Evolutionary conservation across 352 stramenopile genomes (phyloP), one percentile per base, ranked within the genome.

Genomic region (Globisporangium cystogenes): DNA sequence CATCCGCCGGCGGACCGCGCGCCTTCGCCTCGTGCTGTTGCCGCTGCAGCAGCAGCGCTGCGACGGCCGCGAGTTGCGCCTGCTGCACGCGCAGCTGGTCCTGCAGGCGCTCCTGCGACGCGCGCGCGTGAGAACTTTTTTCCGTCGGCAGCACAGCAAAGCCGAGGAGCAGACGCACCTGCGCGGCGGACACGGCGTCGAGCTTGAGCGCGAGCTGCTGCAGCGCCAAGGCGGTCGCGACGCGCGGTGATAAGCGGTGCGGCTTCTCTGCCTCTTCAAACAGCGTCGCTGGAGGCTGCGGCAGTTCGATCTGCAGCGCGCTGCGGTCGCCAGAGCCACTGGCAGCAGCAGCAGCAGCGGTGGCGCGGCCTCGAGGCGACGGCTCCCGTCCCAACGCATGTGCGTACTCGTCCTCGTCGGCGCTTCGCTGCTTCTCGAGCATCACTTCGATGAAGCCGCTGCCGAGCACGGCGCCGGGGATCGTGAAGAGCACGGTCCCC

Each of bases 371-470:
- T 23, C n/a, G 40, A 14, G 40, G n/a, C 18, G 40, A 2, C 23
- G 43, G 21, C 7, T 57, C 21, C 5, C 23, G 4, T 14, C 55
- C 21, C 29, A 74, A 56, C 3, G 53, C 57, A 48, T 70, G 54
- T 33, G 55, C 74, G 40, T 71, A 79, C 39, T 62, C 61, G 29
- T 76, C 63, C 10, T 66, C 66, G 29, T 82, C 67, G 15, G 77
- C 64, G 26, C 64, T 52, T 20, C 60, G 69, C 64, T 87, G 74
- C 48, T 84, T 81, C 42, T 86, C 72, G 40, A 87, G 65, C 74
- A 87, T 85, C 2, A 86, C 68, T 42, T 87, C 76, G 44, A 87
- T 80, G 48, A 87, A 87, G 18, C 74, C 72, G 23, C 74, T 86
- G 21, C 74, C 65, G 2, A 87, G 52, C 15, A 87, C 67, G 4